Base-by-base conservation (phyloP, 2,329 filamentous ascomycete genomes). In the Pseudogymnoascus sp. region DNA sequence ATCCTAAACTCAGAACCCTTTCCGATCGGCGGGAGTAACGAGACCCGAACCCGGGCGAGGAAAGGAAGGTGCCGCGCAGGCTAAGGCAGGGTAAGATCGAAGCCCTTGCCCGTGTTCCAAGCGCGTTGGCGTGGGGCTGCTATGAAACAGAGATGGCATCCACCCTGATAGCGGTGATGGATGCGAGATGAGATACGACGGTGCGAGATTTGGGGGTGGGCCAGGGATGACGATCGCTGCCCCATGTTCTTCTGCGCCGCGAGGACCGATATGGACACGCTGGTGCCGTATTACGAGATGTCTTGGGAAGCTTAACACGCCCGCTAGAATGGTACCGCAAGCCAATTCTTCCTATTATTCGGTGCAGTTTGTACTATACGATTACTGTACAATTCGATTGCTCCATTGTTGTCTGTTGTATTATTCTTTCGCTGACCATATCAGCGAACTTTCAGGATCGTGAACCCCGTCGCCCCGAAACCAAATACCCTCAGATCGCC, bases 251-350 rank as follows among this genome's bases (percentile, higher is more conserved):
- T 5, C 25, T 33, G 47, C 8, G 47, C 47, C 8, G 47, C 47
- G n/a, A 50, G 6, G 43, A 30, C 43, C 25, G 43, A 50, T 50
- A 15, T 50, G 43, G 43, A 30, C n/a, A 25, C 9, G 28, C n/a
- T 7, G 9, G 25, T 18, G 28, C 20, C n/a, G 47, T 33, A 33
- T 53, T 33, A 11, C n/a, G 9, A 53, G 25, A 33, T 53, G 43
- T 53, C 47, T 53, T 53, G 47, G 47, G 47, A 53, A 33, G 25
- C 47, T 53, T 53, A 53, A 53, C 28, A 30, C 47, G n/a, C n/a
- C 25, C 47, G 33, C 25, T 18, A 33, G n/a, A 53, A 25, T 25
- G 22, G n/a, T 33, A 33, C 25, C 9, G 15, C 18, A 50, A 33
- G n/a, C 30, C 25, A 14, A 7, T 33, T 33, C 28, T 22, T 33